Conservation (phyloP, 306 rosid species). For the Dalbergia cochinchinensis region DNA sequence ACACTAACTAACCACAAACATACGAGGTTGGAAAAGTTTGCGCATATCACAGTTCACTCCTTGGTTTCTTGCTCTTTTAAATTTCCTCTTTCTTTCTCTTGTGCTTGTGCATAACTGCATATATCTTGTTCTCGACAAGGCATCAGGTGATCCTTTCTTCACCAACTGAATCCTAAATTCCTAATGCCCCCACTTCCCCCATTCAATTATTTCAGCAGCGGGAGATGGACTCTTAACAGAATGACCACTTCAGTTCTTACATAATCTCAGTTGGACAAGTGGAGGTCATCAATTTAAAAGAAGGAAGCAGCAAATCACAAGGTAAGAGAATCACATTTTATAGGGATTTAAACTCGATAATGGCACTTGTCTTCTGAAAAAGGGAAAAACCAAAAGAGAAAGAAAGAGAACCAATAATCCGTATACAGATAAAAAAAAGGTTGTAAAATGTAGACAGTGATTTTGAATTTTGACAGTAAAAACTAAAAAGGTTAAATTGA, state of each 20-base stretch:
- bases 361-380: neutral
- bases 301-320: neutral
- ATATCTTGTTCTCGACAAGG: constrained; percentile 31
- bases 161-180: neutral
- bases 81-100: neutral
- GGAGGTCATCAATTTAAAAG: constrained; percentile 26
- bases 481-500: neutral
- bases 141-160: constrained; percentile 5
- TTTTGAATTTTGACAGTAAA: neutral
- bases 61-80: too few relatives aligned
- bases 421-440: neutral
- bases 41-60: constrained; percentile 16
- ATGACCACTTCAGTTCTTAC: constrained; percentile 37
- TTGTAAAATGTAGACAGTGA: neutral
- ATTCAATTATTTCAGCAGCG: neutral
- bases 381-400: neutral
- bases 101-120: constrained; percentile 8
- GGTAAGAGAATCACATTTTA: neutral
- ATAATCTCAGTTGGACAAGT: constrained; percentile 22
- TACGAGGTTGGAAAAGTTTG: neutral
- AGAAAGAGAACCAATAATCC: constrained; percentile 7
- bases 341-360: constrained; percentile 8
- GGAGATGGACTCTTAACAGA: neutral
- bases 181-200: neutral
- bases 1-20: constrained; percentile 2